These are phyloP conservation scores for Rubia yunnanensis DNA, from an alignment of 257 asterid species.

Conservation along the genomic window DNA sequence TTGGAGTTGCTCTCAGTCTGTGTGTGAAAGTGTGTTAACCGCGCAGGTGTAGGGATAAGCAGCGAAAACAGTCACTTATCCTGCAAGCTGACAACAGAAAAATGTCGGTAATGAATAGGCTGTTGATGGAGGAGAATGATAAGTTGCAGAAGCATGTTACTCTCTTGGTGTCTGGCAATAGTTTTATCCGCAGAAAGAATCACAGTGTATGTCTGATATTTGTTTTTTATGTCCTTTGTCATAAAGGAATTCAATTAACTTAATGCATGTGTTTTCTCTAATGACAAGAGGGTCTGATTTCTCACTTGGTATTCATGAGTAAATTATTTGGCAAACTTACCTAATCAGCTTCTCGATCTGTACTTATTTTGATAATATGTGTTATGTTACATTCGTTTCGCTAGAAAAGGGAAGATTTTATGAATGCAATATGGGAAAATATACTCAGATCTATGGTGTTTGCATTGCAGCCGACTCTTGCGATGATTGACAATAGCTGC, in stretches of 20 bases:
- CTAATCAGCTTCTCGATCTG: too few relatives aligned
- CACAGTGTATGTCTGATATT: conserved; percentile 45
- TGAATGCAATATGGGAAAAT: not conserved
- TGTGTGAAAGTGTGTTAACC: too few relatives aligned
- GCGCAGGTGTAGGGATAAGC: conserved; percentile 94
- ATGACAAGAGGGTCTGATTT: too few relatives aligned
- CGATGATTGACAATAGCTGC: conserved; percentile 83
- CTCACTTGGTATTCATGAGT: not conserved
- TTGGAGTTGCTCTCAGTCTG: too few relatives aligned
- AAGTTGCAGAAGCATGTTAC: conserved; percentile 95
- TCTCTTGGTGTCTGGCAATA: conserved; percentile 80
- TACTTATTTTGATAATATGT: too few relatives aligned
- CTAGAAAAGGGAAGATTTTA: too few relatives aligned
- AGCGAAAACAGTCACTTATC: conserved; percentile 84
- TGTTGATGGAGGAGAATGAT: conserved; percentile 98
- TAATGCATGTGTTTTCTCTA: not conserved
- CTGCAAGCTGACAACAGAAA: conserved; percentile 90
- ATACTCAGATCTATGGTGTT: conserved; percentile 8
- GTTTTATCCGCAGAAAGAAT: conserved; percentile 72
- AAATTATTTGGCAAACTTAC: too few relatives aligned
- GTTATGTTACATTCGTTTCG: too few relatives aligned
- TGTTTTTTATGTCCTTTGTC: not conserved
- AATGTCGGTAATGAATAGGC: conserved; percentile 87
- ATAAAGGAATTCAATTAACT: not conserved
- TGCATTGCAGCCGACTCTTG: conserved; percentile 61